Evolutionary conservation across 2,329 filamentous ascomycete genomes (phyloP).

Genomic region (Orbilia ellipsospora): DNA sequence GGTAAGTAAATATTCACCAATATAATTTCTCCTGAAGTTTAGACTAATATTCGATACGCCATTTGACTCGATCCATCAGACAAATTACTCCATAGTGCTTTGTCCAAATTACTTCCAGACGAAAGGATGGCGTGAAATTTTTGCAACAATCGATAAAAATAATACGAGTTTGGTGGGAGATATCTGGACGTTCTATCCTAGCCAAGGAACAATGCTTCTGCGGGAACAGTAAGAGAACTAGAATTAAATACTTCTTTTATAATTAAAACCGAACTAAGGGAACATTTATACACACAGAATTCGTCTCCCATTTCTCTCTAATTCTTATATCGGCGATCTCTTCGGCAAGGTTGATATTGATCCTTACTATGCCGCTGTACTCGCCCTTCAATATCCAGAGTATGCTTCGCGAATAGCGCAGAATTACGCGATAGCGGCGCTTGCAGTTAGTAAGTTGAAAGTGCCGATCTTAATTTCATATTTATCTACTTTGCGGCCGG

Average conservation of each 20-base stretch:
- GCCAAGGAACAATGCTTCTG: slow-evolving; percentile 13
- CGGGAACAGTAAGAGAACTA: slow-evolving; percentile 11
- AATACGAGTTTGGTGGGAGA: neutral
- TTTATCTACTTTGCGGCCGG: no score
- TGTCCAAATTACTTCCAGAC: slow-evolving; percentile 16
- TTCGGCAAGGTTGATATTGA: neutral
- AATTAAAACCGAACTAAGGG: neutral
- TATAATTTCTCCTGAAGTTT: no score
- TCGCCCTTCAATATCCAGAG: slow-evolving; percentile 5
- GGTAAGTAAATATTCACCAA: neutral
- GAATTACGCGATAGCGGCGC: slow-evolving; percentile 34
- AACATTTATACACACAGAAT: slow-evolving; percentile 6
- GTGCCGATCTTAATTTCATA: no score
- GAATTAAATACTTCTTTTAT: neutral
- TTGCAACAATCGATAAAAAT: neutral
- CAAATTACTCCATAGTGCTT: slow-evolving; percentile 14
- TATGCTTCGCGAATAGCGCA: slow-evolving; percentile 18
- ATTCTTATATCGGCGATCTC: slow-evolving; percentile 17
- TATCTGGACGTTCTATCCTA: slow-evolving; percentile 27
- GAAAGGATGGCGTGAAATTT: neutral
- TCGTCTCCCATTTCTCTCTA: slow-evolving; percentile 15
- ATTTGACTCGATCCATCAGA: neutral
- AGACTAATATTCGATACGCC: no score
- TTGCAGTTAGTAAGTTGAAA: slow-evolving; percentile 27
- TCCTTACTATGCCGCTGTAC: neutral